Conservation (phyloP, 768 basidiomycete genomes). For the Trametes maxima region DNA sequence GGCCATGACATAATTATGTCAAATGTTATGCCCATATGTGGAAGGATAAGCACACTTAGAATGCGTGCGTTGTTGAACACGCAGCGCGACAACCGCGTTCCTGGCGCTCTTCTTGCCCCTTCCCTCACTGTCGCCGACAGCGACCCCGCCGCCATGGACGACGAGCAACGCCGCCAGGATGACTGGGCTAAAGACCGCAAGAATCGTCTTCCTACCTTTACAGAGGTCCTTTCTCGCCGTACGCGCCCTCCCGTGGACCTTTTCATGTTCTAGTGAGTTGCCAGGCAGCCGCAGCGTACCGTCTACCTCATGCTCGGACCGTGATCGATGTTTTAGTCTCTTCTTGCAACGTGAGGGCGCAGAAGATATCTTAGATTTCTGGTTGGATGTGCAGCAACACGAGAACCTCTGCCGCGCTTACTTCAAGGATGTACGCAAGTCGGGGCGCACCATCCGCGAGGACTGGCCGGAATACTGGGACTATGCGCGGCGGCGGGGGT, state of each 20-base stretch:
- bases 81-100: slow-evolving; percentile 20
- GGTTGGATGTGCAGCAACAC: slow-evolving; percentile 99
- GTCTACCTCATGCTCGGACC: slow-evolving; percentile 6
- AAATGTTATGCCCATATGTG: slow-evolving; percentile 8
- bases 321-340: slow-evolving; percentile 53
- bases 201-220: slow-evolving; percentile 83
- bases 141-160: slow-evolving; percentile 34
- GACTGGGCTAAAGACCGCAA: slow-evolving; percentile 73
- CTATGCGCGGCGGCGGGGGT: slow-evolving; percentile 88
- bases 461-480: slow-evolving; percentile 99
- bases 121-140: slow-evolving; percentile 11
- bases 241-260: slow-evolving; percentile 96
- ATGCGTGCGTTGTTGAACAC: slow-evolving; percentile 17
- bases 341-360: slow-evolving; percentile 95
- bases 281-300: slow-evolving; percentile 16
- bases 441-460: slow-evolving; percentile 88
- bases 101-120: slow-evolving; percentile 15
- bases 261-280: slow-evolving; percentile 96
- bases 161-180: slow-evolving; percentile 51
- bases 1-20: not conserved
- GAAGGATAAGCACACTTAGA: slow-evolving; percentile 5
- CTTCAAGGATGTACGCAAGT: slow-evolving; percentile 98
- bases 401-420: slow-evolving; percentile 98
- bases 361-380: slow-evolving; percentile 97
- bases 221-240: slow-evolving; percentile 87